These are phyloP conservation scores for Nakazawaea anatomiae DNA, from an alignment of 805 yeast species.

Conservation along the genomic window DNA sequence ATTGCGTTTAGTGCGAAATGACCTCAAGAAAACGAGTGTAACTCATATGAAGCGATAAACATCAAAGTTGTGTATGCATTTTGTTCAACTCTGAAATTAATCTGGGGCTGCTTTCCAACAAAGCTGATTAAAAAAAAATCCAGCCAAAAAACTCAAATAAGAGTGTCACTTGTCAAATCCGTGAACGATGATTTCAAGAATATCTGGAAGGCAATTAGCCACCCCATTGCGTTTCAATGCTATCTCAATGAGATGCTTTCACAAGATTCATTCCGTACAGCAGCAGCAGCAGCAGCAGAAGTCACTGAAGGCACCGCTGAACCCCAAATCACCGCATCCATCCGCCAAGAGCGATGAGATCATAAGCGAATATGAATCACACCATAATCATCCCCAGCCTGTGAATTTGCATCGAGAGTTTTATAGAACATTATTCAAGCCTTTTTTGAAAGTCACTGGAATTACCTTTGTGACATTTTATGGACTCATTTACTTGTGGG, in stretches of 20 bases:
- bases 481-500: constrained; percentile 38
- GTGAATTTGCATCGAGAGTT: constrained; percentile 18
- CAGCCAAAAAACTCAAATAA: no score
- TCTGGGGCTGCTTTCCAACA: no score
- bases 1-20: no score
- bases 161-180: no score
- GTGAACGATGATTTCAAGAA: no score
- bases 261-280: neutral
- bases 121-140: no score
- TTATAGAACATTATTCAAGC: constrained; percentile 40
- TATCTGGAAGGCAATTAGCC: no score
- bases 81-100: no score
- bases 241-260: neutral
- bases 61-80: no score
- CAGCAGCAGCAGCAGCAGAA: neutral
- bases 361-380: neutral
- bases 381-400: constrained; percentile 8
- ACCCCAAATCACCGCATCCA: neutral
- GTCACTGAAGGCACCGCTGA: neutral
- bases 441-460: constrained; percentile 37
- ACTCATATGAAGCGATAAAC: no score
- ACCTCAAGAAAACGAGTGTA: no score
- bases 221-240: neutral
- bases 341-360: neutral
- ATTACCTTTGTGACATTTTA: constrained; percentile 42